Evolutionary conservation across 2,329 filamentous ascomycete species (phyloP).

Genomic region (Cyphellophora attinorum): DNA sequence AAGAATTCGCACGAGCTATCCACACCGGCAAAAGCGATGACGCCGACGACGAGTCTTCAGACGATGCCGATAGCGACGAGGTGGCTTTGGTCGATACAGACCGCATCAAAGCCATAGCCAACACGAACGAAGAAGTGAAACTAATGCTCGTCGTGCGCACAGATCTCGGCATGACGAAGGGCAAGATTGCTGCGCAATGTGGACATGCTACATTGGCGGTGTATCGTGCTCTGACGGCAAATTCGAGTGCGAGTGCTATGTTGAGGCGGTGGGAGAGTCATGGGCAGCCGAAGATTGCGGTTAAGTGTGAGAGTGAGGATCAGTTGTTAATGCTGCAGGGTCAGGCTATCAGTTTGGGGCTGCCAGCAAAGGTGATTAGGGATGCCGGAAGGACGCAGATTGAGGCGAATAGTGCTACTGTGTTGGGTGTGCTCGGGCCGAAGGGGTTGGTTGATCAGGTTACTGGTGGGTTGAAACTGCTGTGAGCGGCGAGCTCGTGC

Average conservation of each 20-base stretch:
- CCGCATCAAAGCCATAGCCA: conserved; percentile 4
- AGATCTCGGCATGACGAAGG: conserved; percentile 95
- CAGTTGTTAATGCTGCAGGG: conserved; percentile 66
- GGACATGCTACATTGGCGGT: conserved; percentile 94
- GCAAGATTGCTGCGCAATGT: conserved; percentile 97
- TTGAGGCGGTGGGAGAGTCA: conserved; percentile 75
- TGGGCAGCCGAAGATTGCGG: conserved; percentile 87
- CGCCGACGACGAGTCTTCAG: conserved; percentile 19
- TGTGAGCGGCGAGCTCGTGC: conserved; percentile 50
- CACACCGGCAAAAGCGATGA: conserved; percentile 5
- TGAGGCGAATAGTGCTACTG: conserved; percentile 81
- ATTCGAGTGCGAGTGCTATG: conserved; percentile 47
- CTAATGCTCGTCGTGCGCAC: conserved; percentile 85
- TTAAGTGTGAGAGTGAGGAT: conserved; percentile 81
- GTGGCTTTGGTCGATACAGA: conserved; percentile 48
- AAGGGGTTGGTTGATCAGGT: conserved; percentile 80
- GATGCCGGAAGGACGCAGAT: conserved; percentile 98
- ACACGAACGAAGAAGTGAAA: conserved; percentile 74
- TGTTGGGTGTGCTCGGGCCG: conserved; percentile 74
- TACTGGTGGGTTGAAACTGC: conserved; percentile 72
- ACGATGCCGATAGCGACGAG: conserved; percentile 60
- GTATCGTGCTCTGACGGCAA: conserved; percentile 70
- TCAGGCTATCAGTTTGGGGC: conserved; percentile 69
- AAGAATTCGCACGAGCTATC: conserved; percentile 20
- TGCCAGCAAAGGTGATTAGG: conserved; percentile 82